These are phyloP conservation scores for Diospyros lotus DNA, from an alignment of 148 eudicot species.

Conservation along the genomic window DNA sequence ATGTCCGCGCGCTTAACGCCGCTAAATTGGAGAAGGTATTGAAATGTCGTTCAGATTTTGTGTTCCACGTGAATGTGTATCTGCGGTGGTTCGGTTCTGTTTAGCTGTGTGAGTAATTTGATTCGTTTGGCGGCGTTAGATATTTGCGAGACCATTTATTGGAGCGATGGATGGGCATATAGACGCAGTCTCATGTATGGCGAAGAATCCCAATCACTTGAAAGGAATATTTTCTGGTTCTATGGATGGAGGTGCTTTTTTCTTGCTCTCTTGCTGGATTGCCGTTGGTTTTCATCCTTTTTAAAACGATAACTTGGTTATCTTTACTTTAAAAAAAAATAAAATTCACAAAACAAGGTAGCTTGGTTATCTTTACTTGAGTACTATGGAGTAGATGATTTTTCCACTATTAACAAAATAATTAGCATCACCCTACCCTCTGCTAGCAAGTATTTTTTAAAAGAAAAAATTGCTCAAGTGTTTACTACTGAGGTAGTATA, in stretches of 20 bases:
- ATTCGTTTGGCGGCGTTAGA: conserved; percentile 27
- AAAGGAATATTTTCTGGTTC: conserved; percentile 90
- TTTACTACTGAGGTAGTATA: background rate
- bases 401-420: too few species aligned
- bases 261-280: background rate
- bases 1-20: conserved; percentile 81
- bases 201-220: conserved; percentile 75
- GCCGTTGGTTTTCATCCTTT: background rate
- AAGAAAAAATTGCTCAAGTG: background rate
- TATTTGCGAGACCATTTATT: conserved; percentile 86
- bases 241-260: conserved; percentile 78
- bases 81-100: conserved; percentile 9
- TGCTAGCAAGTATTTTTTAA: background rate
- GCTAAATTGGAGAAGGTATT: conserved; percentile 88
- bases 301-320: background rate
- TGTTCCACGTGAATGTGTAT: background rate
- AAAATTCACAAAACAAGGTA: too few species aligned
- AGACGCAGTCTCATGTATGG: conserved; percentile 85
- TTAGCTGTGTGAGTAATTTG: conserved; percentile 5
- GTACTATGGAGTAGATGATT: too few species aligned
- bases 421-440: too few species aligned
- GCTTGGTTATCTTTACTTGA: too few species aligned
- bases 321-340: background rate
- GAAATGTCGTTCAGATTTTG: background rate
- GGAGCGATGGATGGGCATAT: conserved; percentile 92